Conservation (phyloP, 176 grass and related monocot species). For the Poa annua region DNA sequence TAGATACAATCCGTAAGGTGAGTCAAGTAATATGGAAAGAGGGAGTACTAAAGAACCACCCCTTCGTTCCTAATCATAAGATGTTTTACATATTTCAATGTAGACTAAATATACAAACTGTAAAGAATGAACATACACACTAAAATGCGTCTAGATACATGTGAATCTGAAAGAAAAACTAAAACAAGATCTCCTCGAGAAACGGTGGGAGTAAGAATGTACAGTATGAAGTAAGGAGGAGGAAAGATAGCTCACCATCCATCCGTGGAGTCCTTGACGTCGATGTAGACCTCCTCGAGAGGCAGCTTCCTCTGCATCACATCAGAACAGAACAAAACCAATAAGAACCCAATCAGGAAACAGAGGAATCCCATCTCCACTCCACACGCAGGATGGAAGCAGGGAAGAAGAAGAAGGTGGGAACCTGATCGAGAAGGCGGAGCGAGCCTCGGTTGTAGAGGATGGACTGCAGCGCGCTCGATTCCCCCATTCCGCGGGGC, state of each 20-base stretch:
- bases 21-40: too few species aligned
- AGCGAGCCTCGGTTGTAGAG: conserved; percentile 70
- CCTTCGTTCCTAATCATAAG: too few species aligned
- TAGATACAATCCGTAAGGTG: too few species aligned
- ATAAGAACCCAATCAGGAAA: conserved; percentile 25
- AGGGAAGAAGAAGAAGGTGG: not conserved
- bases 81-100: too few species aligned
- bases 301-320: conserved; percentile 71
- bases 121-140: not conserved
- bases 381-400: not conserved
- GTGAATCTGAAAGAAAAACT: too few species aligned
- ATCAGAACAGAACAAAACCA: not conserved
- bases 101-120: too few species aligned
- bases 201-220: too few species aligned
- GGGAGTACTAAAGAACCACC: not conserved
- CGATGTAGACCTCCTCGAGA: conserved; percentile 66
- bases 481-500: conserved; percentile 29
- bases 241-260: conserved; percentile 71
- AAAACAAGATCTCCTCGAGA: too few species aligned
- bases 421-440: conserved; percentile 91
- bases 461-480: conserved; percentile 66
- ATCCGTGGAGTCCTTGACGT: conserved; percentile 61
- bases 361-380: not conserved
- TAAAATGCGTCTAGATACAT: too few species aligned
- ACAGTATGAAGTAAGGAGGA: not conserved